A percentile compares a stretch with the other conserved stretches of the same genome.
These are phyloP conservation scores for Fusarium incarnatum DNA, from an alignment of 2,329 filamentous ascomycete genomes.

Conservation along the genomic window DNA sequence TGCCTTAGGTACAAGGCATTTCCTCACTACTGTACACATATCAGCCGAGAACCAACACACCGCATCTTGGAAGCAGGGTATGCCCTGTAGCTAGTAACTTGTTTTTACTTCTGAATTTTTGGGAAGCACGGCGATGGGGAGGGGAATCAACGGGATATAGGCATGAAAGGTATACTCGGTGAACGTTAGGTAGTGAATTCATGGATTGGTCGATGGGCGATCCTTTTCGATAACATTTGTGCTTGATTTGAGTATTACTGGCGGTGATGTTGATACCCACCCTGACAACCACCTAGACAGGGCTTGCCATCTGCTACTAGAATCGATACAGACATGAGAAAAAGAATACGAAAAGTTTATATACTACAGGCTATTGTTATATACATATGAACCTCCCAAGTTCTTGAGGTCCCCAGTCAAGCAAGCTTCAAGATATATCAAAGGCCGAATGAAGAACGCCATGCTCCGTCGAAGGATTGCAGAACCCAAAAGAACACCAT, in stretches of 20 bases:
- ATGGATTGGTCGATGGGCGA: slow-evolving; percentile 39
- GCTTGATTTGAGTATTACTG: background rate
- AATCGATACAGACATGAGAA: background rate
- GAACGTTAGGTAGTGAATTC: slow-evolving; percentile 43
- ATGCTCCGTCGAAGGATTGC: slow-evolving; percentile 31
- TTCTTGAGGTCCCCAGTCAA: background rate
- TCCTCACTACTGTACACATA: slow-evolving; percentile 37
- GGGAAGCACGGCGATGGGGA: slow-evolving; percentile 46
- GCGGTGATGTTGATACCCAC: background rate
- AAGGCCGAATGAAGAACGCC: slow-evolving; percentile 33
- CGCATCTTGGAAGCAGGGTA: slow-evolving; percentile 35
- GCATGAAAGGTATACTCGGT: slow-evolving; percentile 44
- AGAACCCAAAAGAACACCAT: slow-evolving; percentile 20
- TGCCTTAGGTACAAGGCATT: background rate
- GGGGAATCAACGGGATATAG: slow-evolving; percentile 35
- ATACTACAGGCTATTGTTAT: slow-evolving; percentile 28
- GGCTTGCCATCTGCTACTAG: background rate
- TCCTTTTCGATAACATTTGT: background rate
- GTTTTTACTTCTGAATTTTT: slow-evolving; percentile 38
- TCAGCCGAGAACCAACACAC: slow-evolving; percentile 29
- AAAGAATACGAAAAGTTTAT: slow-evolving; percentile 14
- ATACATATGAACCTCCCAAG: slow-evolving; percentile 12
- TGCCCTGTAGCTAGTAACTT: slow-evolving; percentile 37
- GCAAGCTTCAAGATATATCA: slow-evolving; percentile 13
- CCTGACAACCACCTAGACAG: background rate